Evolutionary conservation across 148 eudicot species (phyloP), one percentile per base, ranked within the genome.

Genomic region (Diospyros lotus): DNA sequence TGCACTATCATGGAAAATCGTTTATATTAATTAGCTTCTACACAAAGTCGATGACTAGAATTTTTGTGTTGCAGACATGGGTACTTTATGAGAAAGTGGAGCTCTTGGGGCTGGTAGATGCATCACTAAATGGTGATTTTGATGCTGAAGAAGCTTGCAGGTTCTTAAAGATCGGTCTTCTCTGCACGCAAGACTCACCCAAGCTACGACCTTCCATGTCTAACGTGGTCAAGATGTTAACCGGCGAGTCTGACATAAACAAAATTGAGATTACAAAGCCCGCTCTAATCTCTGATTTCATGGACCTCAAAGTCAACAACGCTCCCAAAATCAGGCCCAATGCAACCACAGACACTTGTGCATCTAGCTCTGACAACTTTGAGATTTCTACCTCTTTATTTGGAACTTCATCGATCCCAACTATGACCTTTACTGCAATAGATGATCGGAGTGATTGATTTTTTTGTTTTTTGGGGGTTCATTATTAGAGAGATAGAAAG

Each of bases 141-240:
- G 59, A 83, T 69, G 52, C 44, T 2, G 82, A 87, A 4, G 96
- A 93, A 79, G 91, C 90, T 70, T 83, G 69, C 71, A 82, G 65
- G 56, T 89, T 75, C 71, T 61, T 89, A 42, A 90, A 83, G 79
- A 78, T 93, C 43, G 88, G 84, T 54, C 87, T 93, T 63, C 85
- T 93, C 62, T 93, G 97, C 87, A 86, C 90, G 66, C 95, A 93
- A 86, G 87, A 79, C 50, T 45, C 50, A 58, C 87, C 91, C 17
- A 90, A 83, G 75, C 79, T 62, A 28, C 81, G 97, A 61, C 97
- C 97, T 73, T 15, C 81, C 18, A 87, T 86, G 93, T 86, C 97
- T 59, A 74, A 73, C 13, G 90, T 89, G 76, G 84, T 82, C 69
- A 75, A 79, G 77, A 84, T 89, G 93, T 84, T 91, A 55, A 84